Evolutionary conservation across 345 rosid genomes (phyloP).

Genomic region (Eucalyptus sideroxylon): DNA sequence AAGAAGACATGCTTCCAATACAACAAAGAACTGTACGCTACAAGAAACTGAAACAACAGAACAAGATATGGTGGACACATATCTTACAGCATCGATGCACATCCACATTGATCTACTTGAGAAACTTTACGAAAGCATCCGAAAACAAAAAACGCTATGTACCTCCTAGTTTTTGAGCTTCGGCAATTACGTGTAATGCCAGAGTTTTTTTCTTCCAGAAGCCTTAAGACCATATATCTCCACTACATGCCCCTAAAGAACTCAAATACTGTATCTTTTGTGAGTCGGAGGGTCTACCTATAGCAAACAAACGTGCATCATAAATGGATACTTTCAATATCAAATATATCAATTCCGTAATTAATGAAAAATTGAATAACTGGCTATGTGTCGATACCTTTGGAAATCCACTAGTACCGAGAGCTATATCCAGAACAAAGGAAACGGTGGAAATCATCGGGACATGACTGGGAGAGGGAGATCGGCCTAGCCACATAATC

Average conservation of each 20-base stretch:
- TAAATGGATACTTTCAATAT: neutral
- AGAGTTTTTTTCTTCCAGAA: slow-evolving; percentile 89
- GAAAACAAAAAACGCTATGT: neutral
- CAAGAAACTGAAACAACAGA: neutral
- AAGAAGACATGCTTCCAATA: neutral
- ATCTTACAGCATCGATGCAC: neutral
- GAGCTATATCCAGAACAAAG: slow-evolving; percentile 69
- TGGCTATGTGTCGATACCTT: slow-evolving; percentile 33
- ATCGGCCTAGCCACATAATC: slow-evolving; percentile 87
- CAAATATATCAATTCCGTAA: neutral
- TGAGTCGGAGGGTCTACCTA: neutral
- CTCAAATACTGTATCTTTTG: neutral
- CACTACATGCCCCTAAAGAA: slow-evolving; percentile 83
- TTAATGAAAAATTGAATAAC: neutral
- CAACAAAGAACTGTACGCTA: neutral
- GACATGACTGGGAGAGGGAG: slow-evolving; percentile 44
- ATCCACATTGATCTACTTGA: neutral
- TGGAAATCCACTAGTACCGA: slow-evolving; percentile 89
- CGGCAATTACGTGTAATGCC: slow-evolving; percentile 89
- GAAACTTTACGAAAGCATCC: neutral
- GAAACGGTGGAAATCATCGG: slow-evolving; percentile 86
- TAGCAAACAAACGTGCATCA: neutral
- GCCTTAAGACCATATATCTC: slow-evolving; percentile 98
- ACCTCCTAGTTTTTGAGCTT: slow-evolving; percentile 98
- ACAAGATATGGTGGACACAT: neutral